A percentile compares a stretch with the other conserved stretches of the same genome.
These are phyloP conservation scores for Cichorium intybus DNA, from an alignment of 140 eudicot genomes.

Conservation along the genomic window DNA sequence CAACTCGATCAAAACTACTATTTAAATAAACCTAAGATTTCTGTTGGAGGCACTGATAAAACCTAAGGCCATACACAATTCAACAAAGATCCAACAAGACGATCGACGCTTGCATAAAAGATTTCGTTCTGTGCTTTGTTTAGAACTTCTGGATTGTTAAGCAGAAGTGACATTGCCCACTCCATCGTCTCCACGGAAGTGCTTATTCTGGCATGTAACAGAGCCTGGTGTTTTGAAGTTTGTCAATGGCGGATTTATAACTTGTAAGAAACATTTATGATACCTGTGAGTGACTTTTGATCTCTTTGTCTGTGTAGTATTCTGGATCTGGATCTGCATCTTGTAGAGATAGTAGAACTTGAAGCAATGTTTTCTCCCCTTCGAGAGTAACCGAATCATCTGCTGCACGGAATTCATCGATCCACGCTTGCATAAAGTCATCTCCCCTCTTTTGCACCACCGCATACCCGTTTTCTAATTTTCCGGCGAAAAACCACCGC, in stretches of 20 bases:
- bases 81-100: slow-evolving; percentile 10
- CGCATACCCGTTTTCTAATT: no score
- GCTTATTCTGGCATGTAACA: slow-evolving; percentile 22
- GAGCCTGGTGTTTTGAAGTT: no score
- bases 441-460: slow-evolving; percentile 23
- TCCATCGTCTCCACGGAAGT: slow-evolving; percentile 37
- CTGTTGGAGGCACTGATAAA: no score
- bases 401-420: slow-evolving; percentile 24
- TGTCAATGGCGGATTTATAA: no score
- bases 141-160: slow-evolving; percentile 38
- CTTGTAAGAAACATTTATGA: neutral
- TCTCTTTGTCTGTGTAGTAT: no score
- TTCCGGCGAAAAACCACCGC: no score
- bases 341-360: slow-evolving; percentile 36
- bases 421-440: slow-evolving; percentile 24
- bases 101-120: no score
- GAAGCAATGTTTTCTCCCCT: slow-evolving; percentile 29
- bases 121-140: slow-evolving; percentile 25
- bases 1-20: no score
- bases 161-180: slow-evolving; percentile 43
- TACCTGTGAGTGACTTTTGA: slow-evolving; percentile 39
- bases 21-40: no score
- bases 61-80: no score
- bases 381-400: neutral
- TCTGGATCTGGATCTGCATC: slow-evolving; percentile 39